phyloP scores from a whole-genome alignment of 2,329 filamentous ascomycete species.

The Alternaria metachromatica region DNA sequence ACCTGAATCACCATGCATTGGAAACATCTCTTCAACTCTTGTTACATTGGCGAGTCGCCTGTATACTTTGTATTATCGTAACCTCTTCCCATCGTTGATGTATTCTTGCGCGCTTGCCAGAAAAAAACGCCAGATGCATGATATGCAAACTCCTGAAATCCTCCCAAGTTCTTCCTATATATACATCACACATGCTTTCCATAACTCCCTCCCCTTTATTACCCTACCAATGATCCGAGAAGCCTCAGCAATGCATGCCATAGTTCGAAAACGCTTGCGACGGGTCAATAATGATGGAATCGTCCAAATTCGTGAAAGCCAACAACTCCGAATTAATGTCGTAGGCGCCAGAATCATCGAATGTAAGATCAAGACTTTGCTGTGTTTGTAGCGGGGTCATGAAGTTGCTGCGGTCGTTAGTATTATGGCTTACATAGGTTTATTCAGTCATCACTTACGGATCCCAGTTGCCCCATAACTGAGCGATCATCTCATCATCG shows the following conservation, averaged over 20 bases:
- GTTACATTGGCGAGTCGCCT: neutral
- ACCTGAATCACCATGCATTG: neutral
- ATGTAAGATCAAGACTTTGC: constrained; percentile 41
- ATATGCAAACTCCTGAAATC: neutral
- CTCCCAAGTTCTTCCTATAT: neutral
- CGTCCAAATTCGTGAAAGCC: constrained; percentile 40
- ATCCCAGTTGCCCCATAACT: constrained; percentile 42
- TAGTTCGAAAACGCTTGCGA: constrained; percentile 25
- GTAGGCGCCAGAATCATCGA: constrained; percentile 41
- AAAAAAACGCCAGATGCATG: neutral
- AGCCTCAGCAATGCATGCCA: neutral
- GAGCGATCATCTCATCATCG: constrained; percentile 38
- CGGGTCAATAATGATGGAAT: constrained; percentile 39
- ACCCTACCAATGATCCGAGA: neutral
- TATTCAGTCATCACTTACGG: constrained; percentile 27
- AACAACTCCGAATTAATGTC: constrained; percentile 40
- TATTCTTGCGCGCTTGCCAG: neutral
- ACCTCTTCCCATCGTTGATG: neutral
- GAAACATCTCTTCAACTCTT: neutral
- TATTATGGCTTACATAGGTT: neutral
- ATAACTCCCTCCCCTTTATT: neutral
- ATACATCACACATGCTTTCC: neutral
- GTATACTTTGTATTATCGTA: neutral
- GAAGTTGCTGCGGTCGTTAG: constrained; percentile 28
- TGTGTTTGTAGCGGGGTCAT: constrained; percentile 45